Percentiles rank a stretch among this genome's conserved stretches.
Conservation (phyloP, 768 basidiomycete species). For the Hygrophorus pudorinus region DNA sequence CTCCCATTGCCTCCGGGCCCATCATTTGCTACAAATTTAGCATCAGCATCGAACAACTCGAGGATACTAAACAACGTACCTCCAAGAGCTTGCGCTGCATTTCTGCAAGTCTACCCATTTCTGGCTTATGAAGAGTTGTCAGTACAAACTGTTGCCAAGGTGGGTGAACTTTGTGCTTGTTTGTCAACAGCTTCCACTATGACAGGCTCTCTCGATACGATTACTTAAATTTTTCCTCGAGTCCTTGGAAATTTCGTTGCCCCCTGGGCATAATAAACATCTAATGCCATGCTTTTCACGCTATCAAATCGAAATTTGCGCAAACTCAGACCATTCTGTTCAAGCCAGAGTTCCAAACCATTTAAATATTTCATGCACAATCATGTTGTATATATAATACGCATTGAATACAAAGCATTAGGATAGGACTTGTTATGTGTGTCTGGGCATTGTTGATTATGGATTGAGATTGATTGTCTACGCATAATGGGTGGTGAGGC, state of each 20-base stretch:
- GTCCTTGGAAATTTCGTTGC: no score
- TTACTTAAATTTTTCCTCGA: no score
- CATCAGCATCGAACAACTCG: constrained; percentile 36
- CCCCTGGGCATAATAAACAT: no score
- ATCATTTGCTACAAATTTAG: constrained; percentile 82
- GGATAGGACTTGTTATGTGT: not conserved
- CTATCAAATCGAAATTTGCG: no score
- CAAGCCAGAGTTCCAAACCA: no score
- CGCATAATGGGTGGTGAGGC: no score
- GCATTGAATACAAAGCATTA: not conserved
- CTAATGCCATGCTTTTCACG: no score
- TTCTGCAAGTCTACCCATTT: constrained; percentile 91
- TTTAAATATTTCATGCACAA: not conserved
- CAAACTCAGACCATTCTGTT: no score
- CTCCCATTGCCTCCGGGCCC: constrained; percentile 99
- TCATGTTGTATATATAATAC: not conserved
- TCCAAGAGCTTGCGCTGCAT: constrained; percentile 90
- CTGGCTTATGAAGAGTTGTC: not conserved
- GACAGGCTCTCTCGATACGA: no score
- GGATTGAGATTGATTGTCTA: no score
- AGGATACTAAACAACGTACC: constrained; percentile 18
- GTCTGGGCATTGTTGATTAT: no score
- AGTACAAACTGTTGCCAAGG: not conserved
- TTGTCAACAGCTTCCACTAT: not conserved
- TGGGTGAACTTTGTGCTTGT: not conserved